Conservation (phyloP, 73 alveolate genomes). For the Breviolum minutum region DNA sequence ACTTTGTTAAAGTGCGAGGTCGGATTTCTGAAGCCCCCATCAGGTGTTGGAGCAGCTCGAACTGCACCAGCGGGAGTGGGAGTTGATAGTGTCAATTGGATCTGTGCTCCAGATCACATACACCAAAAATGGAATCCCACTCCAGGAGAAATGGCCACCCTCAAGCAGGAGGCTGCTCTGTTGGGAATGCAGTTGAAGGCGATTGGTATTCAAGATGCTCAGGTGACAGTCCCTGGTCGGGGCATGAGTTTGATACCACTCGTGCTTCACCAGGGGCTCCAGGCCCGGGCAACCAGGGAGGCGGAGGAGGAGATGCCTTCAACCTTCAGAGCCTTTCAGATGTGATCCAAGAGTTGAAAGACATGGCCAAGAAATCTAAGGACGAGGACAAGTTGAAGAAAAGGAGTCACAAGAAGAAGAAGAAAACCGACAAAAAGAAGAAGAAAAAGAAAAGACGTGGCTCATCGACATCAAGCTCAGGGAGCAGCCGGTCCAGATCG, state of each 20-base stretch:
- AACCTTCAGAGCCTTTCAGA: conserved; percentile 7
- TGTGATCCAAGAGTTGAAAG: background rate
- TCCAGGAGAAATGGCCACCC: background rate
- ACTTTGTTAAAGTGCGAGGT: background rate
- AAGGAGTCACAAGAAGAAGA: background rate
- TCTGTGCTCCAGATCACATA: background rate
- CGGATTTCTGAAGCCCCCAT: background rate
- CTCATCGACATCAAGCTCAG: background rate
- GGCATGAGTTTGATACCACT: background rate
- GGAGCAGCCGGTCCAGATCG: background rate
- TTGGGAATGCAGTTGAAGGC: background rate
- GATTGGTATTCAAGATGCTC: background rate
- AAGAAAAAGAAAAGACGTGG: background rate
- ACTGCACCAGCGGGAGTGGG: background rate
- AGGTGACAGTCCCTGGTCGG: background rate
- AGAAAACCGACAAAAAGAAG: background rate
- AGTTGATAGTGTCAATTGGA: background rate
- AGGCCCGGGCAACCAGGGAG: background rate
- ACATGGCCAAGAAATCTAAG: background rate
- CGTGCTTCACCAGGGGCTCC: background rate
- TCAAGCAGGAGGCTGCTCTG: background rate
- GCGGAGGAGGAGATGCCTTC: conserved; percentile 3
- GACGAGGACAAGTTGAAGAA: background rate
- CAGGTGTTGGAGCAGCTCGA: background rate
- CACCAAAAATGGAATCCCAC: conserved; percentile 1